Evolutionary conservation across 345 rosid genomes (phyloP).

Genomic region (Rhodamnia rubescens): DNA sequence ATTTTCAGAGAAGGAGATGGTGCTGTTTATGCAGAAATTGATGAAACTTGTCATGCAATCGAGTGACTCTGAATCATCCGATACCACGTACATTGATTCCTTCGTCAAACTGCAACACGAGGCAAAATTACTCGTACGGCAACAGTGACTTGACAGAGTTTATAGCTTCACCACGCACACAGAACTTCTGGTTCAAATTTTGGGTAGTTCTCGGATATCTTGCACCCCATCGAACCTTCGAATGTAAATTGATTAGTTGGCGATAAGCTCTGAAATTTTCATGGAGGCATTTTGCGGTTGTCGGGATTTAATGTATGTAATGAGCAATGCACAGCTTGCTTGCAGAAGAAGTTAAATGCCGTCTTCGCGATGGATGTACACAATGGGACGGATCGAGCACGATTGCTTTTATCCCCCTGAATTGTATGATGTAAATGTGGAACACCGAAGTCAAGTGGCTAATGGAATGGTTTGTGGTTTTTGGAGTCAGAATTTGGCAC

Average conservation of each 20-base stretch:
- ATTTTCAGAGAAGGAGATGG: conserved; percentile 8
- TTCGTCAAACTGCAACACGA: conserved; percentile 33
- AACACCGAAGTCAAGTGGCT: neutral
- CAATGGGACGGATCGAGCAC: neutral
- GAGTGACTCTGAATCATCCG: conserved; percentile 4
- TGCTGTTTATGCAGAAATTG: conserved; percentile 27
- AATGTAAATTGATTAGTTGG: neutral
- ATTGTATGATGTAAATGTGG: neutral
- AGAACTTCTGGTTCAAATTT: neutral
- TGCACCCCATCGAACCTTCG: neutral
- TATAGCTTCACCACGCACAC: neutral
- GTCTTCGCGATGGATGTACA: neutral
- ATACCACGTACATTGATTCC: neutral
- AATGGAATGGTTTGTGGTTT: neutral
- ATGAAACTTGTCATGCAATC: conserved; percentile 3
- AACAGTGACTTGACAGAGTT: conserved; percentile 5
- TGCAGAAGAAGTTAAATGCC: neutral
- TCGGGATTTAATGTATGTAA: neutral
- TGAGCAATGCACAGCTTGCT: neutral
- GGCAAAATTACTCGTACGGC: conserved; percentile 31
- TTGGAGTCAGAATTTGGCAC: neutral
- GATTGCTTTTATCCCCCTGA: neutral
- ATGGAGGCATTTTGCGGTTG: neutral
- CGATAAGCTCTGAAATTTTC: neutral
- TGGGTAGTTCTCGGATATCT: neutral